Evolutionary conservation across 2,329 filamentous ascomycete species (phyloP).

Genomic region (Amphichorda felina): DNA sequence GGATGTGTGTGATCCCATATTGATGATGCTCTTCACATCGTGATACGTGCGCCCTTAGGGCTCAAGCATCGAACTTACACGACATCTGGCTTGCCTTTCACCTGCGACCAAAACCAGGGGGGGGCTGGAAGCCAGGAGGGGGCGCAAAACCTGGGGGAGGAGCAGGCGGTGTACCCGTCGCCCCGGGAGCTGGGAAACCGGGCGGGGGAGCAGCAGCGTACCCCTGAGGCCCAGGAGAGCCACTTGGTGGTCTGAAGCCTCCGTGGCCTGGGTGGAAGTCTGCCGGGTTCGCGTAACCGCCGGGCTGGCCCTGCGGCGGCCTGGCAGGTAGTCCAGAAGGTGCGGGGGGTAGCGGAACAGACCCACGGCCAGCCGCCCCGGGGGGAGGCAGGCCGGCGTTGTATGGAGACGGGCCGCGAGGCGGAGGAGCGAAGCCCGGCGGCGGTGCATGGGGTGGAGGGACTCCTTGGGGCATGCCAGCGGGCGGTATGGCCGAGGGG

Average conservation of each 20-base stretch:
- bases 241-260: conserved; percentile 24
- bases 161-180: conserved; percentile 20
- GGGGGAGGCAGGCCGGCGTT: conserved; percentile 10
- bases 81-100: not conserved
- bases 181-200: conserved; percentile 22
- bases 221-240: conserved; percentile 22
- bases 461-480: conserved; percentile 9
- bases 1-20: too few species aligned
- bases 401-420: conserved; percentile 21
- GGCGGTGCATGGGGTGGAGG: conserved; percentile 16
- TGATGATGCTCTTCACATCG: too few species aligned
- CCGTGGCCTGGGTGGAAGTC: conserved; percentile 30
- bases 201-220: conserved; percentile 25
- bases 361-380: conserved; percentile 14
- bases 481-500: conserved; percentile 11
- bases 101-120: conserved; percentile 4
- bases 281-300: conserved; percentile 31
- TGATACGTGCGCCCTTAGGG: too few species aligned
- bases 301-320: conserved; percentile 30
- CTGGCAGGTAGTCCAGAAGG: conserved; percentile 38
- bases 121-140: conserved; percentile 25
- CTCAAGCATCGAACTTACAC: too few species aligned
- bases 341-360: conserved; percentile 30
- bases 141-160: conserved; percentile 28
- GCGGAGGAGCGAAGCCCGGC: conserved; percentile 23